Evolutionary conservation across 2,329 filamentous ascomycete genomes (phyloP), one percentile per base, ranked within the genome.

Genomic region (Ilyonectria sp.): DNA sequence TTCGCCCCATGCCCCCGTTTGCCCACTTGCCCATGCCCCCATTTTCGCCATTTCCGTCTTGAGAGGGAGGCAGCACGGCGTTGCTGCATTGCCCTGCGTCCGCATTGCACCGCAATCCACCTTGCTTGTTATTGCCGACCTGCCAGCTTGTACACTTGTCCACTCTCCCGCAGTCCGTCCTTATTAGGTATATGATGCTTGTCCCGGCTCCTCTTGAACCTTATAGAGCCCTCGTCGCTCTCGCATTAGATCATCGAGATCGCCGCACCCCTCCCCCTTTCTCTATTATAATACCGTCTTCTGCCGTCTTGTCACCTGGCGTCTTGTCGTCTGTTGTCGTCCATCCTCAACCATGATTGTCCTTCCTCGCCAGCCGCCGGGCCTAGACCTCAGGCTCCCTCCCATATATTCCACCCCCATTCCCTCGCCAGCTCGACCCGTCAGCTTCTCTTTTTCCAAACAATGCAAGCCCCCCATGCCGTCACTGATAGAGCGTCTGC

Each of bases 401-500:
- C 52, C 65, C 50, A 59, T 60, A 40, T 67, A 64, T 62, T 49
- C 60, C 4, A 49, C 58, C 47, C 56, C 56, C 31, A 66, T 47
- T 47, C 69, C 47, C 61, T 69, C 69, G 37, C 52, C 63, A 44
- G 46, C 53, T 57, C 66, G 21, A 31, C 66, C 60, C 49, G 26
- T 46, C 69, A 43, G 62, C 58, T 53, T 56, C 67, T 10, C 62
- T 68, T 60, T 60, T 63, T 49, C 60, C 11, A 67, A 37, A 49
- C 63, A 61, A 53, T 57, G 53, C 15, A 63, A 61, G 3, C 63
- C 66, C 21, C 44, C 31, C 55, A 76, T 71, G 70, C 63, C 74
- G 13, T 78, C 75, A 7, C 54, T 69, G 4, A 63, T 83, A 40
- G 80, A 83, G 58, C 74, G 75, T 17, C 75, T 83, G 10, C 80